Evolutionary conservation across 2,329 filamentous ascomycete genomes (phyloP), one percentile per base, ranked within the genome.

Genomic region (Fusarium globosum): DNA sequence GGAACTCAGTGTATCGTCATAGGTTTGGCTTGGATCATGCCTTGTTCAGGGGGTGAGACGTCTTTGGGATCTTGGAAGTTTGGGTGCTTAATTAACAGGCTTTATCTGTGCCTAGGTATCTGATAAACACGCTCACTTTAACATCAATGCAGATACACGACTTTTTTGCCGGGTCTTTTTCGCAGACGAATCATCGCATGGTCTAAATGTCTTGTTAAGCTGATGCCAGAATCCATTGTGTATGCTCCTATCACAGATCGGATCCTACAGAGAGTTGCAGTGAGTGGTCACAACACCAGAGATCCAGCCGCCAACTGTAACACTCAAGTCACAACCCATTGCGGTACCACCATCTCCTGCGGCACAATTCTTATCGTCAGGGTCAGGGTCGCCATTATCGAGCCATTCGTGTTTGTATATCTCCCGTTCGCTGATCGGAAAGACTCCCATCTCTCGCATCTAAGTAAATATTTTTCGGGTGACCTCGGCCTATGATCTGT

Each of bases 371-470:
- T 21, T 42, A 16, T 42, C 39, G 21, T 15, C 39, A 42, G 9
- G 6, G 21, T 42, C 41, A 42, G 14, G 15, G 21, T 42, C 21
- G 15, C 21, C 41, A 42, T n/a, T 8, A 16, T 16, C 10, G 6
- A 23, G 9, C 69, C 59, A 72, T 38, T 57, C 28, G 14, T 63
- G 36, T 8, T 48, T 18, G 23, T 28, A 42, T 35, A 63, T 49
- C 7, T 16, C 21, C 28, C 42, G 18, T 49, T 58, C 36, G 23
- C 36, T 56, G 42, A n/a, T 12, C 5, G 60, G 28, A 26, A 63
- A 63, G 42, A 51, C 42, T 15, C 57, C 60, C 23, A 38, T 39
- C 30, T 45, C 60, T 20, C 42, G 42, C 35, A 63, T 45, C 51
- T 42, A 63, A n/a, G 36, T n/a, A 23, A 23, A 63, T 38, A 49